These are phyloP conservation scores for Crotalaria pallida DNA, from an alignment of 306 rosid species.

Conservation along the genomic window DNA sequence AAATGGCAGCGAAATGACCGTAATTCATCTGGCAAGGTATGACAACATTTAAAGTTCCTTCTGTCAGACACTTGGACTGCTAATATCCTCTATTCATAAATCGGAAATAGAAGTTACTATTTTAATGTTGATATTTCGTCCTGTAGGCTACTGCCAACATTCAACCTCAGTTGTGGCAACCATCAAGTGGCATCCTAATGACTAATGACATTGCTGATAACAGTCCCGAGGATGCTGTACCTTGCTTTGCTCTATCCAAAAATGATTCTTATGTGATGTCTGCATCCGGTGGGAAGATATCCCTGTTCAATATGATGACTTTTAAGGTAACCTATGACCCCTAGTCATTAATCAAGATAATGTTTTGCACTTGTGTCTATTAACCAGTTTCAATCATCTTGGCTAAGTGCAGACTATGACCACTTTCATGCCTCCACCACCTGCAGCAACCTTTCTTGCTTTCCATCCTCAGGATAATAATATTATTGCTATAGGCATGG, in stretches of 20 bases:
- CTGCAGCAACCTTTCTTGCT: slow-evolving; percentile 95
- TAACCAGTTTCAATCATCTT: slow-evolving; percentile 23
- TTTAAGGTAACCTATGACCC: slow-evolving; percentile 48
- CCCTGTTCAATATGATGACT: slow-evolving; percentile 91
- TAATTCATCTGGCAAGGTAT: slow-evolving; percentile 67
- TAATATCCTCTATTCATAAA: background rate
- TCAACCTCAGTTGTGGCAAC: slow-evolving; percentile 91
- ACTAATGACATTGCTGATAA: slow-evolving; percentile 72
- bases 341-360: background rate
- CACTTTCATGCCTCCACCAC: slow-evolving; percentile 96
- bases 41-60: slow-evolving; percentile 16
- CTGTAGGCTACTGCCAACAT: slow-evolving; percentile 82
- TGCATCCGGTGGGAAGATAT: slow-evolving; percentile 92
- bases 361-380: slow-evolving; percentile 6
- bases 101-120: background rate
- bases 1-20: slow-evolving; percentile 81
- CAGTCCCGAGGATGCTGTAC: slow-evolving; percentile 84
- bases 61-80: slow-evolving; percentile 9
- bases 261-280: slow-evolving; percentile 96
- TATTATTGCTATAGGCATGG: slow-evolving; percentile 97
- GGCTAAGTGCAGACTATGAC: slow-evolving; percentile 86
- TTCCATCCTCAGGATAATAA: slow-evolving; percentile 95
- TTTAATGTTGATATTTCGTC: slow-evolving; percentile 18
- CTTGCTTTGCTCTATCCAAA: slow-evolving; percentile 94
- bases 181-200: slow-evolving; percentile 85